Conservation (phyloP, 371 early-diverging fungal genomes). For the Mortierella sp. region DNA sequence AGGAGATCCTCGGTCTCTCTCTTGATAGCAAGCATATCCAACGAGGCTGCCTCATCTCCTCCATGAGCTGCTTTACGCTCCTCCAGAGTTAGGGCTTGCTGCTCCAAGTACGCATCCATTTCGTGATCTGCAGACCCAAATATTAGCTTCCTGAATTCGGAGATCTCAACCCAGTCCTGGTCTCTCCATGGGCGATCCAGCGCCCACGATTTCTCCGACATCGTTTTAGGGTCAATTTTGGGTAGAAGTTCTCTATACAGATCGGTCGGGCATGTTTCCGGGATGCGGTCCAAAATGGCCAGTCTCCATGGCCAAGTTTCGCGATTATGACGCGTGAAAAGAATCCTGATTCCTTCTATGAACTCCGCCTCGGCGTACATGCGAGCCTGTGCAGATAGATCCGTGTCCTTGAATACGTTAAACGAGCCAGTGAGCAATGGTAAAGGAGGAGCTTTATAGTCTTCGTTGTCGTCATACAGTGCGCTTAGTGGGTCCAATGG, state of each 20-base stretch:
- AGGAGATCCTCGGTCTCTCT: conserved; percentile 54
- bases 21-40: conserved; percentile 43
- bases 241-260: conserved; percentile 65
- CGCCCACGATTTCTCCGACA: conserved; percentile 32
- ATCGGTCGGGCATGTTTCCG: conserved; percentile 69
- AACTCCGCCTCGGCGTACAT: conserved; percentile 72
- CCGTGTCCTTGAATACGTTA: conserved; percentile 72
- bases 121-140: conserved; percentile 53
- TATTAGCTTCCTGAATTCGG: conserved; percentile 60
- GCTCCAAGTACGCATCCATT: conserved; percentile 52
- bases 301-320: conserved; percentile 72
- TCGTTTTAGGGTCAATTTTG: conserved; percentile 34
- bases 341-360: conserved; percentile 66
- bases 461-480: conserved; percentile 35
- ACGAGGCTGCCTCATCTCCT: conserved; percentile 38
- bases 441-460: background rate
- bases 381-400: conserved; percentile 73
- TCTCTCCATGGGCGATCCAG: conserved; percentile 55
- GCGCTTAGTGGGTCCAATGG: conserved; percentile 35
- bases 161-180: conserved; percentile 52
- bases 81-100: conserved; percentile 34
- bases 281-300: conserved; percentile 73
- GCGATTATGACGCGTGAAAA: conserved; percentile 74
- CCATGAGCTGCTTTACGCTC: conserved; percentile 54
- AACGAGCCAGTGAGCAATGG: conserved; percentile 60